Evolutionary conservation across 139 green algal species (phyloP).

Genomic region (Picochlorum sp.): DNA sequence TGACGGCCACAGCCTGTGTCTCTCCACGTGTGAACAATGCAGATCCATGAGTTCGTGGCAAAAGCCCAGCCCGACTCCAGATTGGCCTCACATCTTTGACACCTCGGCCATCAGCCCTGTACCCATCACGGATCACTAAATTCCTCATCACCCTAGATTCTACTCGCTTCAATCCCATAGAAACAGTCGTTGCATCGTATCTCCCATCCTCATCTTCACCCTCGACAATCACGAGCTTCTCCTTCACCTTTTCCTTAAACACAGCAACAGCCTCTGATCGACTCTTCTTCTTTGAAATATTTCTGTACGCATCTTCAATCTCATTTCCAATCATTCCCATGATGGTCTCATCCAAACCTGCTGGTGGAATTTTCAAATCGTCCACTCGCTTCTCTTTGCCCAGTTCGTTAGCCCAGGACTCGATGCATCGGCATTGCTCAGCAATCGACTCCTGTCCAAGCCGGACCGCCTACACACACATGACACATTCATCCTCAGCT

Average conservation of each 20-base stretch:
- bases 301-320: constrained; percentile 24
- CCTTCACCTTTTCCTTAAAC: constrained; percentile 20
- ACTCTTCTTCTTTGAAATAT: constrained; percentile 40
- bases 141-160: constrained; percentile 51
- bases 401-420: constrained; percentile 55
- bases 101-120: constrained; percentile 68
- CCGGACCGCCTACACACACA: constrained; percentile 38
- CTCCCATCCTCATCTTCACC: neutral
- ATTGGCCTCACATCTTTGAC: constrained; percentile 77
- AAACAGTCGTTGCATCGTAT: constrained; percentile 6
- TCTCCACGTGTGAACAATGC: constrained; percentile 95
- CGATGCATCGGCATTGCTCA: constrained; percentile 54
- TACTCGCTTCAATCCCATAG: constrained; percentile 32
- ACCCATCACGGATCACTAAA: constrained; percentile 53
- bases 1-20: constrained; percentile 81
- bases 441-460: constrained; percentile 50
- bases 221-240: constrained; percentile 12
- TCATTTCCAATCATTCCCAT: constrained; percentile 17
- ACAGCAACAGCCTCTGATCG: constrained; percentile 17
- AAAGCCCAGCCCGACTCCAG: constrained; percentile 42
- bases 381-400: constrained; percentile 63
- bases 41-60: constrained; percentile 86
- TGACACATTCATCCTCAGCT: too few species aligned
- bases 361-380: constrained; percentile 35
- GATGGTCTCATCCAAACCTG: constrained; percentile 46